Evolutionary conservation across 1,284 basidiomycete species (phyloP), one percentile per base, ranked within the genome.

Genomic region (Ustilago trichophora): DNA sequence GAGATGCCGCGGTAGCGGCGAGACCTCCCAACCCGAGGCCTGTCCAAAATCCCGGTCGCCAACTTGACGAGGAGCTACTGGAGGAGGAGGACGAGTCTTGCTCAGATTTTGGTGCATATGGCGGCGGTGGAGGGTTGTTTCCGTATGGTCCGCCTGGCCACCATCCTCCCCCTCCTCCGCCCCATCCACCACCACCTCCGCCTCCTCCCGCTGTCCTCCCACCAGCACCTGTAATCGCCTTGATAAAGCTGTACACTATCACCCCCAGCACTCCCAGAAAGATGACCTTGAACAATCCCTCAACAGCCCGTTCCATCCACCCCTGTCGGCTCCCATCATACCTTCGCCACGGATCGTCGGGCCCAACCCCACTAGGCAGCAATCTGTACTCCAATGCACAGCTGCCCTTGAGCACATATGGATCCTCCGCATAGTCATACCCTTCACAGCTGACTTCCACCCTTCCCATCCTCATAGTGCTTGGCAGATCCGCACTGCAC

Each of bases 401-500:
- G 7, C 63, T 67, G 21, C 52, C 72, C 85, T 92, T 91, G 53
- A 95, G 82, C 12, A 97, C 89, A 77, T 89, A 88, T 0, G 87
- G 85, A 82, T 97, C 93, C 1, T 91, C 90, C 0, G 92, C 86
- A 22, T 85, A 83, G 29, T 85, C 86, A 88, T 89, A 97, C 10
- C 93, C 93, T 83, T 97, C 93, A 75, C 93, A 97, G 18, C 87
- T 88, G 2, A 97, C 89, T 59, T 88, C 86, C 0, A 95, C 88
- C 52, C 87, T 85, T 8, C 93, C 93, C 57, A 97, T 89, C 13
- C 91, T 85, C 49, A 94, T 80, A 3, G 87, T 84, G 36, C 88
- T 87, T 3, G 93, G 93, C 9, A 97, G 84, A 78, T 97, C 93
- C 7, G 93, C 91, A 78, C 92, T 88, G 80, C 93, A 97, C 89